Evolutionary conservation across 2,329 filamentous ascomycete genomes (phyloP).

Genomic region (Sclerotinia subarctica): DNA sequence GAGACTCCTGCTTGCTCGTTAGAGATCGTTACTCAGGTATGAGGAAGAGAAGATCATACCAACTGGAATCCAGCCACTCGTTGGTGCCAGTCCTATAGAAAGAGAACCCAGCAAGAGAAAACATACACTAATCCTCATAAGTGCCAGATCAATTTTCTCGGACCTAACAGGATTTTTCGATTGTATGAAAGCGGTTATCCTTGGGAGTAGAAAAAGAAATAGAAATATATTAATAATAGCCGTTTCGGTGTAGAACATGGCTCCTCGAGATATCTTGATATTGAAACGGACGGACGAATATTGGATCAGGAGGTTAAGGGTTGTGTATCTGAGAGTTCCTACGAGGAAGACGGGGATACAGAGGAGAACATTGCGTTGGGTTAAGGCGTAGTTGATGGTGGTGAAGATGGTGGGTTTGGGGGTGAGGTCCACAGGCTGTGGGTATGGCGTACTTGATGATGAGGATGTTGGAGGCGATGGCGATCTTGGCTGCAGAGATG

Average conservation of each 20-base stretch:
- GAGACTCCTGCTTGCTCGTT: conserved; percentile 28
- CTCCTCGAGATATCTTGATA: conserved; percentile 33
- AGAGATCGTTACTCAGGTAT: not conserved
- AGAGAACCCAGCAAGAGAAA: conserved; percentile 33
- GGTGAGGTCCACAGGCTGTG: not conserved
- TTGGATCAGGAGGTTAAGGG: conserved; percentile 36
- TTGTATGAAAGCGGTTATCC: conserved; percentile 26
- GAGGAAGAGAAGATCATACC: conserved; percentile 23
- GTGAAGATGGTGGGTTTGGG: conserved; percentile 17
- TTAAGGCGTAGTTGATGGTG: conserved; percentile 22
- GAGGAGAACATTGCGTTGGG: conserved; percentile 29
- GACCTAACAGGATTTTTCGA: conserved; percentile 25
- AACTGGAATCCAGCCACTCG: conserved; percentile 27
- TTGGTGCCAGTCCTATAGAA: conserved; percentile 29
- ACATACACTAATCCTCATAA: conserved; percentile 32
- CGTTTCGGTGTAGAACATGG: conserved; percentile 37
- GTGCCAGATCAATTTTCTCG: conserved; percentile 31
- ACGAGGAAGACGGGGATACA: conserved; percentile 36
- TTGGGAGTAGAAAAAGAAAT: conserved; percentile 35
- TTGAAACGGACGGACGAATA: conserved; percentile 36
- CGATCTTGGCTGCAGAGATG: not conserved
- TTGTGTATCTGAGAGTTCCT: conserved; percentile 36
- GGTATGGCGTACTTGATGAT: not conserved
- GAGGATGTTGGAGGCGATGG: not conserved
- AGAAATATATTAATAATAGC: conserved; percentile 36